Percentiles rank a stretch among this genome's conserved stretches.
Conservation (phyloP, 768 basidiomycete species). For the Kondoa subrosea region DNA sequence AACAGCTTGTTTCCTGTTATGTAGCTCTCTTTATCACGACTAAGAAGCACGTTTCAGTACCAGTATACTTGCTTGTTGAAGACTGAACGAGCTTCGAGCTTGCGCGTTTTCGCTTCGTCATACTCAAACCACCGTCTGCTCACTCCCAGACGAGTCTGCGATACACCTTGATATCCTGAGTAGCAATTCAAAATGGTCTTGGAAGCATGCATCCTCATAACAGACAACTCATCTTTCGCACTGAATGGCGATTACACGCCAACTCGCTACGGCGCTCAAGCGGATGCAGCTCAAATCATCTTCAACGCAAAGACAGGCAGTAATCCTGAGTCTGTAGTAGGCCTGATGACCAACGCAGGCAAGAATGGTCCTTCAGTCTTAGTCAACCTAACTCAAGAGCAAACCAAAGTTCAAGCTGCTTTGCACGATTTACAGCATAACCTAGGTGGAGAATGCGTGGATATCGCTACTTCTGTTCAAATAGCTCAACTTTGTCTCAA, state of each 20-base stretch:
- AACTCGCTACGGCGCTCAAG: constrained; percentile 44
- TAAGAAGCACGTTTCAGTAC: no score
- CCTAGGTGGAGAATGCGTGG: constrained; percentile 55
- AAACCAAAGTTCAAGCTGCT: constrained; percentile 73
- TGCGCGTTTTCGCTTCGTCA: no score
- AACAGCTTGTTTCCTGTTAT: no score
- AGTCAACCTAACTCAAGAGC: constrained; percentile 85
- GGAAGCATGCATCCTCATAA: constrained; percentile 93
- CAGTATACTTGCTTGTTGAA: no score
- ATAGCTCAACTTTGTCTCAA: constrained; percentile 92
- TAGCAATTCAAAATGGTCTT: constrained; percentile 76
- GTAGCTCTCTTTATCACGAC: no score
- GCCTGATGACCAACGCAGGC: constrained; percentile 94
- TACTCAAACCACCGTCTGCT: no score
- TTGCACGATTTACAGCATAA: constrained; percentile 53
- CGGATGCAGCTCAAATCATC: constrained; percentile 74
- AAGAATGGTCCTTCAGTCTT: constrained; percentile 96
- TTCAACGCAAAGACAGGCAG: constrained; percentile 86
- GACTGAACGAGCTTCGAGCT: no score
- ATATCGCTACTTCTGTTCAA: constrained; percentile 76
- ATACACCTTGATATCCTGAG: not conserved
- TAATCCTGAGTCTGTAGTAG: constrained; percentile 94
- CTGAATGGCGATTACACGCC: constrained; percentile 82
- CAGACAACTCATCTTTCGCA: constrained; percentile 97
- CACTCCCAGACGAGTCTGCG: no score